Base-by-base conservation (phyloP, 1,284 basidiomycete genomes). In the Apiotrichum mycotoxinovorans region DNA sequence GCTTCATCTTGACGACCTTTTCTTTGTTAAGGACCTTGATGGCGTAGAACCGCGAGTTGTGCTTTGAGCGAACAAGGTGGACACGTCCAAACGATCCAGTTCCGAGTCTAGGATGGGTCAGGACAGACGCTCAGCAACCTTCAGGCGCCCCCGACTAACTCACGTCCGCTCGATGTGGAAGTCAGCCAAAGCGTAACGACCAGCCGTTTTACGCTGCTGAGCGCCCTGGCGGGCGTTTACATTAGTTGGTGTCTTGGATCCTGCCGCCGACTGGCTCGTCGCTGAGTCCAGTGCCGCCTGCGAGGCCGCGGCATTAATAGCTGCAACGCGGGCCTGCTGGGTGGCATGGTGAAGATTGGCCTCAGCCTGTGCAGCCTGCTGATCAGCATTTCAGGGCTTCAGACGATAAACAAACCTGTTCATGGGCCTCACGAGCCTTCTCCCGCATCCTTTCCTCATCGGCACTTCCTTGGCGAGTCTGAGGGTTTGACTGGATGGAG, bases 21-120 rank as follows among this genome's bases (percentile, higher is more conserved):
- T 96, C 91, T 77, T 97, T 97, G 79, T 83, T 87, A 59, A 97
- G 80, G 10, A 97, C 92, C 74, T 97, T 97, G 81, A 96, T 85
- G 41, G 93, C 93, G 72, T 96, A 97, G 76, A 90, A 94, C 10
- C 93, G 86, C 30, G 87, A 81, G 72, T 96, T 97, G 75, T 95
- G 91, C 76, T 87, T 89, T 72, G 91, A 94, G 58, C 88, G 85
- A 20, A 92, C 94, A 49, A 96, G 82, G 77, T 96, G 93, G 0
- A 97, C 93, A 18, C 94, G 85, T 2, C 93, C 93, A 75, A 97
- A 97, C 68, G 91, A 95, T 3, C 93, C 93, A 0, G 92, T 95
- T 0, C 93, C 93, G 46, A 97, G 80, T 2, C 77, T 78, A n/a
- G 33, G 3, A 26, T 1, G 12, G 12, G 45, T 48, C 25, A 55